Base-by-base conservation (phyloP, 2,329 filamentous ascomycete species). In the Neurospora sp. region DNA sequence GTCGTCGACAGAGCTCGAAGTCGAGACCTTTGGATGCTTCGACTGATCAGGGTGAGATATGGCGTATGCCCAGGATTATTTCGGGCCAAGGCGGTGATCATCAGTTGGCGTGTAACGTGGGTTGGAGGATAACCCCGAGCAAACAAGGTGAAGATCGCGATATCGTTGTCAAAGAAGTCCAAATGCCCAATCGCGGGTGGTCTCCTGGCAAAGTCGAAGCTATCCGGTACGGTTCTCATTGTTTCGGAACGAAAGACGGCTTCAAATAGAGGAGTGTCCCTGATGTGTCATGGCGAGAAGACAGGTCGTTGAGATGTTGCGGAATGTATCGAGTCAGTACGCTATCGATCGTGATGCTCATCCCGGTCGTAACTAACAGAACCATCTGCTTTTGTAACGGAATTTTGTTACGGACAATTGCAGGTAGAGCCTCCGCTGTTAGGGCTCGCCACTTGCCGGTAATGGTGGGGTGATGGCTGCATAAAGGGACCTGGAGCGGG, bases 351-450 rank as follows among this genome's bases (percentile, higher is more conserved):
- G 52, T 36, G 7, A 62, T 62, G 15, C 23, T 33, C 15, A 36
- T 33, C 28, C 1, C 28, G 1, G 4, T 1, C 4, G 1, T 36
- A 0, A 15, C 52, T 62, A 62, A 62, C 52, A 33, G 11, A 3
- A 23, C 13, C 11, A 0, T 11, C 1, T 23, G 0, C 0, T 19
- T 5, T 5, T 19, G 4, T 28, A 1, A 0, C 0, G 19, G 9
- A n/a, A 10, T 4, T 0, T 5, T 62, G 13, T 4, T 62, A 62
- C 33, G 23, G 7, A 9, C 4, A n/a, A 3, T 17, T 17, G 4
- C 4, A 17, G 8, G 13, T 5, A 2, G 28, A 62, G 1, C 23
- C 3, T 62, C 15, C 7, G 0, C 8, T 62, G 52, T 62, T 62
- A 62, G 8, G 28, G 52, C 28, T 62, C 15, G 52, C 52, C 52